Conservation (phyloP, 2,329 filamentous ascomycete genomes). For the Lachnellula hyalina region DNA sequence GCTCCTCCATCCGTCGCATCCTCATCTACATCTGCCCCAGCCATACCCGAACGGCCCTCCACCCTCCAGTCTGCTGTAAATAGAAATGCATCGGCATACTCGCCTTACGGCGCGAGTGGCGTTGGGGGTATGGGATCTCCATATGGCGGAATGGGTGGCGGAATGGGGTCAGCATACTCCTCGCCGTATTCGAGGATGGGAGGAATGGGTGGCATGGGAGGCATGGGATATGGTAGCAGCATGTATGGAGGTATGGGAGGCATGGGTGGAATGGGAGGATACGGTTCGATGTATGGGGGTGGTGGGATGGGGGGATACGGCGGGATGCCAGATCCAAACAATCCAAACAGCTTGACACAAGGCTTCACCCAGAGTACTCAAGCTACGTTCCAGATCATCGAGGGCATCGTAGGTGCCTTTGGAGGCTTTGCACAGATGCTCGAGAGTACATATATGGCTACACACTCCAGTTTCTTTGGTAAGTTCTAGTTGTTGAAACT, state of each 20-base stretch:
- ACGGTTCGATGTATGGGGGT: slow-evolving; percentile 34
- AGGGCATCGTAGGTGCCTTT: slow-evolving; percentile 94
- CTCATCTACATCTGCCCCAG: slow-evolving; percentile 45
- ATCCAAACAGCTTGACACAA: slow-evolving; percentile 91
- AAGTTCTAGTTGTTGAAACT: slow-evolving; percentile 34
- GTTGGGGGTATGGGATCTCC: slow-evolving; percentile 30
- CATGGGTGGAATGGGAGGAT: slow-evolving; percentile 35
- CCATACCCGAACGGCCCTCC: slow-evolving; percentile 74
- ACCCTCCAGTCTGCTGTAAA: slow-evolving; percentile 76
- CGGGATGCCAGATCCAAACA: slow-evolving; percentile 63
- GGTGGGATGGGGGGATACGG: slow-evolving; percentile 45
- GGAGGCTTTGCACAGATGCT: slow-evolving; percentile 98
- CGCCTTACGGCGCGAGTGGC: slow-evolving; percentile 48
- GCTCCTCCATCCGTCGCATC: slow-evolving; percentile 36
- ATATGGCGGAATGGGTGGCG: slow-evolving; percentile 31
- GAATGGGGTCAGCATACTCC: slow-evolving; percentile 38
- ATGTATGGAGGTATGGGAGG: slow-evolving; percentile 32
- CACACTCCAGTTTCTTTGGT: slow-evolving; percentile 98
- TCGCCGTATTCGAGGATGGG: slow-evolving; percentile 45
- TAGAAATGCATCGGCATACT: slow-evolving; percentile 82
- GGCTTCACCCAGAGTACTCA: slow-evolving; percentile 92
- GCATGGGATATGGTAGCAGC: slow-evolving; percentile 39
- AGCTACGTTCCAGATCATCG: slow-evolving; percentile 96
- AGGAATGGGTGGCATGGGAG: slow-evolving; percentile 31
- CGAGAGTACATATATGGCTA: slow-evolving; percentile 99